Conservation (phyloP, 179 eudicot species). For the Nepenthes alata region DNA sequence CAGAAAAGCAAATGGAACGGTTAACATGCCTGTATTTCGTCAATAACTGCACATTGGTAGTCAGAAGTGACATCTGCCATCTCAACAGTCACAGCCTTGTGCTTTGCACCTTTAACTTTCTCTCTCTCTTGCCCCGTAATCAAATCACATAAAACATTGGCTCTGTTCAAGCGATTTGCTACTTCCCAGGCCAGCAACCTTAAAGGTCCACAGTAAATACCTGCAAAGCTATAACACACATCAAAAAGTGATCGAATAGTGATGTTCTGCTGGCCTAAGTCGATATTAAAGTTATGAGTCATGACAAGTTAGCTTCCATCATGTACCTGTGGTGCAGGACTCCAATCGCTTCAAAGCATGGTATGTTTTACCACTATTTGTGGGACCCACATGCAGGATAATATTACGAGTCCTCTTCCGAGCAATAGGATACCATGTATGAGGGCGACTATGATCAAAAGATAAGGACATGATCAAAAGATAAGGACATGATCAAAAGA, state of each 20-base stretch:
- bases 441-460: constrained; percentile 51
- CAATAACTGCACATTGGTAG: constrained; percentile 81
- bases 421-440: constrained; percentile 92
- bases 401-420: constrained; percentile 66
- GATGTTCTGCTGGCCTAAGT: too few relatives aligned
- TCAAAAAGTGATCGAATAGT: constrained; percentile 6
- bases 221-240: constrained; percentile 22
- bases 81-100: constrained; percentile 89
- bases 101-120: constrained; percentile 76
- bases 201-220: constrained; percentile 92
- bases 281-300: background rate
- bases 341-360: constrained; percentile 78
- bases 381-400: constrained; percentile 85
- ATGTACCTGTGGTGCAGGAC: constrained; percentile 71
- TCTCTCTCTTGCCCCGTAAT: constrained; percentile 95
- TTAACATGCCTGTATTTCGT: constrained; percentile 78
- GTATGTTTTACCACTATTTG: constrained; percentile 95
- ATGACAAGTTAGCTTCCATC: constrained; percentile 2
- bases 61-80: constrained; percentile 78
- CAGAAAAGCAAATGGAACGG: background rate
- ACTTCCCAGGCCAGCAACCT: constrained; percentile 98
- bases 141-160: constrained; percentile 74
- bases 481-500: background rate
- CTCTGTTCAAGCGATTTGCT: constrained; percentile 79
- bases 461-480: background rate